Evolutionary conservation across 371 early-diverging fungal genomes (phyloP).

Genomic region (Scutellospora calospora): DNA sequence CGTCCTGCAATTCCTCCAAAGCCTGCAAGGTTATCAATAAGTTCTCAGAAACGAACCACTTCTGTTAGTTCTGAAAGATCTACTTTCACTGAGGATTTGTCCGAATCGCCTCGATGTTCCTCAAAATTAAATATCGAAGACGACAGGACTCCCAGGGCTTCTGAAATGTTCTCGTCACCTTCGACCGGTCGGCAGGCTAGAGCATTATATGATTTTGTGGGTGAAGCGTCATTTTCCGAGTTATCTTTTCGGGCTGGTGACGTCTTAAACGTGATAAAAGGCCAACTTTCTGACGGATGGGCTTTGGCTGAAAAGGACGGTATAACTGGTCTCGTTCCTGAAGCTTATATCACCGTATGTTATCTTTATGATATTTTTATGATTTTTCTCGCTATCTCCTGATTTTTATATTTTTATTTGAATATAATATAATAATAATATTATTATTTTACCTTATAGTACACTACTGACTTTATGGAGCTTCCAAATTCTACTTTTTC

Average conservation of each 20-base stretch:
- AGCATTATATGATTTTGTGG: conserved; percentile 45
- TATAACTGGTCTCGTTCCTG: conserved; percentile 53
- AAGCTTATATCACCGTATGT: conserved; percentile 55
- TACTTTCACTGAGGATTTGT: not conserved
- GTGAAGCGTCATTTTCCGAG: conserved; percentile 49
- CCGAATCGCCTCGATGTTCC: conserved; percentile 18
- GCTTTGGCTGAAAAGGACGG: conserved; percentile 55
- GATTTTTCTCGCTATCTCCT: not conserved
- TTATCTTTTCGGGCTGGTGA: conserved; percentile 55
- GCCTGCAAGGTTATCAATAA: conserved; percentile 34
- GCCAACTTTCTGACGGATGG: conserved; percentile 56
- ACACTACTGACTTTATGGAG: conserved; percentile 23
- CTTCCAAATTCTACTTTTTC: not conserved
- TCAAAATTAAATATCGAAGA: not conserved
- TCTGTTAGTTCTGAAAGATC: not conserved
- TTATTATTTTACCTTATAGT: not conserved
- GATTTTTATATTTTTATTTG: not conserved
- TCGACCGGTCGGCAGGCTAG: conserved; percentile 32
- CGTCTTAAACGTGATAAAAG: conserved; percentile 50
- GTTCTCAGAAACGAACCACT: not conserved
- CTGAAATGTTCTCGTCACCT: not conserved
- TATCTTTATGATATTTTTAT: not conserved
- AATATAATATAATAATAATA: conserved; percentile 6
- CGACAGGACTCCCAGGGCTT: not conserved
- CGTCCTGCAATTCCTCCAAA: conserved; percentile 40